Evolutionary conservation across 371 early-diverging fungal species (phyloP).

Genomic region (Synchytrium microbalum): DNA sequence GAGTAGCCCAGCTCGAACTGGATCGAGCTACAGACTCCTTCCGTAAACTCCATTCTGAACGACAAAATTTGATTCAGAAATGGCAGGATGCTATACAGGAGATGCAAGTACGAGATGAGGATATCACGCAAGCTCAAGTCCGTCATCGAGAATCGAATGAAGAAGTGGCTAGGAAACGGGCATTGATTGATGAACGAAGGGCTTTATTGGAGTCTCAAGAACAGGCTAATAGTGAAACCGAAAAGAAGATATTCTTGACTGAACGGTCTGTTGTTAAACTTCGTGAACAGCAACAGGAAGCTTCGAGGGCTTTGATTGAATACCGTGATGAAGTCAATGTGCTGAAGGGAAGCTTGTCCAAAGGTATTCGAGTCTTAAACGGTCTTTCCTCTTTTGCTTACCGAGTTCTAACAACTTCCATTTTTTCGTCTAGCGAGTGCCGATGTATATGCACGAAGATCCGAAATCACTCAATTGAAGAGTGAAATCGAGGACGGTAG

Average conservation of each 20-base stretch:
- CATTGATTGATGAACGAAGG: constrained; percentile 37
- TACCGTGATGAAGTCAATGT: background rate
- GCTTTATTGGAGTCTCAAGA: constrained; percentile 34
- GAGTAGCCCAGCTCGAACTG: constrained; percentile 47
- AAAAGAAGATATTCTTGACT: constrained; percentile 35
- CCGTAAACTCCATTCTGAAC: constrained; percentile 38
- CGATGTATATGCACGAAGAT: background rate
- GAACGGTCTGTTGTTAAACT: constrained; percentile 39
- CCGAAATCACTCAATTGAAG: background rate
- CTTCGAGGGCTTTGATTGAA: background rate
- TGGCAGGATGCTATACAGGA: constrained; percentile 41
- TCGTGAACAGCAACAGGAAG: constrained; percentile 16
- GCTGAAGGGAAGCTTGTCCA: background rate
- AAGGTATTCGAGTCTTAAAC: too few species aligned
- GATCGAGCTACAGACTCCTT: constrained; percentile 43
- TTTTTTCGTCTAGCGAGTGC: background rate
- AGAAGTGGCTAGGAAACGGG: constrained; percentile 27
- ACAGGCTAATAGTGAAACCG: constrained; percentile 31
- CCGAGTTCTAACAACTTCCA: too few species aligned
- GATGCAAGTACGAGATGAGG: constrained; percentile 39
- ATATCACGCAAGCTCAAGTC: constrained; percentile 32
- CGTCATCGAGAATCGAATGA: constrained; percentile 30
- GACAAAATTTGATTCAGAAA: constrained; percentile 41
- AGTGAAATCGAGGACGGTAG: background rate
- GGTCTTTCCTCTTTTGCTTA: too few species aligned